These are phyloP conservation scores for Avicennia marina DNA, from an alignment of 257 asterid species.

Conservation along the genomic window DNA sequence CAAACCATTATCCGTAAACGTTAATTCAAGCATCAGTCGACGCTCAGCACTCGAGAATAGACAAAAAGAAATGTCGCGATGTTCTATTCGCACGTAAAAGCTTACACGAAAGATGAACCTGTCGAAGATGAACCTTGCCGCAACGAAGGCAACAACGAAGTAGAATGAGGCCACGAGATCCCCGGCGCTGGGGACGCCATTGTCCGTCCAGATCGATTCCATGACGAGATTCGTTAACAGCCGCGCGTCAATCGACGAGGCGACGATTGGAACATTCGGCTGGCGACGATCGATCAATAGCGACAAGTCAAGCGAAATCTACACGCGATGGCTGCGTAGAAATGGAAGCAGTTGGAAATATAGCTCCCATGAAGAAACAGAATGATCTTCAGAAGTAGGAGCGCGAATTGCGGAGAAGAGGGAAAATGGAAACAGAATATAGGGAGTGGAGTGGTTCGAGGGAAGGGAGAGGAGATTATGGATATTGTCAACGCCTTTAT, in stretches of 20 bases:
- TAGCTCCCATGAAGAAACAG: too few species aligned
- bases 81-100: not conserved
- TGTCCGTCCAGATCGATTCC: conserved; percentile 52
- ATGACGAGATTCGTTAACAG: conserved; percentile 25
- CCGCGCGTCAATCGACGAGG: conserved; percentile 18
- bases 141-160: conserved; percentile 56
- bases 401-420: too few species aligned
- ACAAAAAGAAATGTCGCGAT: not conserved
- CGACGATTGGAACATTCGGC: not conserved
- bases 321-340: too few species aligned
- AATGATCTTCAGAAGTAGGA: too few species aligned
- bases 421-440: too few species aligned
- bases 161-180: conserved; percentile 47
- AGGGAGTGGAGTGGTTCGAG: too few species aligned
- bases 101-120: conserved; percentile 75
- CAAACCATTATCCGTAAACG: too few species aligned
- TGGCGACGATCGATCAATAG: not conserved
- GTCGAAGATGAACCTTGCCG: conserved; percentile 70
- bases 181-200: conserved; percentile 43
- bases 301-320: too few species aligned
- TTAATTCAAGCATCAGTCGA: too few species aligned
- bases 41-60: not conserved
- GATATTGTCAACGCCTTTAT: too few species aligned
- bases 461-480: too few species aligned
- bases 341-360: too few species aligned